These are phyloP conservation scores for Annulohypoxylon nitens DNA, from an alignment of 495 filamentous ascomycete species.

Conservation along the genomic window DNA sequence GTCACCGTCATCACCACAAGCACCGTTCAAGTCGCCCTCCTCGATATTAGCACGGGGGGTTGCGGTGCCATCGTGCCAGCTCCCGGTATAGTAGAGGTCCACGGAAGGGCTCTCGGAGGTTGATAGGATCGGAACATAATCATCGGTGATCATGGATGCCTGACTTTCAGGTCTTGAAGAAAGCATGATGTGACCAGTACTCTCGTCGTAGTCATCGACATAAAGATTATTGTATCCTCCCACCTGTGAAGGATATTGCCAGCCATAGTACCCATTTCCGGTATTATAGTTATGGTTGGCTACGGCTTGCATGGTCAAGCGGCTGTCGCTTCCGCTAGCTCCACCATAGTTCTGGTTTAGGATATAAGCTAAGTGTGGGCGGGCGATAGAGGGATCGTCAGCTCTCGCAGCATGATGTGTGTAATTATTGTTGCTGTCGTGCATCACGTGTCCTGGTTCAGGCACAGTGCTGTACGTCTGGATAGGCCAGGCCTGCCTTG, in stretches of 20 bases:
- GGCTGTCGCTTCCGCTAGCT: neutral
- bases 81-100: constrained; percentile 29
- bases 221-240: neutral
- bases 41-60: constrained; percentile 25
- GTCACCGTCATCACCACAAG: neutral
- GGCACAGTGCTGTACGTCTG: neutral
- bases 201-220: constrained; percentile 20
- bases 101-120: neutral
- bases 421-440: neutral
- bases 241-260: constrained; percentile 19
- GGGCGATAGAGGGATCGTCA: constrained; percentile 10
- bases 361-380: constrained; percentile 12
- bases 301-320: constrained; percentile 33
- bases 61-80: constrained; percentile 20
- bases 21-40: constrained; percentile 25
- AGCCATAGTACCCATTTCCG: constrained; percentile 7
- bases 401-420: constrained; percentile 8
- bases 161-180: constrained; percentile 10
- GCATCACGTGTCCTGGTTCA: neutral
- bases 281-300: constrained; percentile 30
- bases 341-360: constrained; percentile 25
- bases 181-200: constrained; percentile 9
- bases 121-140: constrained; percentile 21
- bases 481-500: constrained; percentile 6
- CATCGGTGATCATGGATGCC: constrained; percentile 16